Base-by-base conservation (phyloP, 768 basidiomycete genomes). In the Multifurca ochricompacta region DNA sequence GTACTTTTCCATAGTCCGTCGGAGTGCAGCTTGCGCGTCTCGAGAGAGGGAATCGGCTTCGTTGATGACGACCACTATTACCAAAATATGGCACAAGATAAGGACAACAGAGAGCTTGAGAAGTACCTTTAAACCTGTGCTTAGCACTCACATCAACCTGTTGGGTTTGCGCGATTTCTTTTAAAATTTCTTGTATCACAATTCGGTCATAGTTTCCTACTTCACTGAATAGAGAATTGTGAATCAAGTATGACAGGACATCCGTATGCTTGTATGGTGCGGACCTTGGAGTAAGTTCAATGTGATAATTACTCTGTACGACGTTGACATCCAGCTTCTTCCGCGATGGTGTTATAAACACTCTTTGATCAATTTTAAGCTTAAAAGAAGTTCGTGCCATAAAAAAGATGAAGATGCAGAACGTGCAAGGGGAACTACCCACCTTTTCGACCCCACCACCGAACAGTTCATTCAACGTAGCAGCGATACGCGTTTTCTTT, bases 1-100 rank as follows among this genome's bases (percentile, higher is more conserved):
- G 74, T 95, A 98, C 70, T 97, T 98, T 67, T 99, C 95, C 95
- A 98, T 99, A 9, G 95, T 99, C 53, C 95, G 78, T 64, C 95
- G 84, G 31, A 99, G 78, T 7, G 95, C 95, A 0, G 95, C 93
- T 73, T 99, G 95, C 1, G 95, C 95, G 70, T 99, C 95, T 50
- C 95, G 84, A 10, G 91, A 84, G 37, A 99, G 77, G 0, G 90
- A 85, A 68, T 99, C 95, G 2, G 95, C 95, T 70, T 97, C 95
- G 62, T 98, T 97, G 65, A 99, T 96, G 54, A 99, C 78, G 47
- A 99, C 94, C n/a, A 94, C 95, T 97, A 60, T 6, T 6, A 19
- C 6, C 23, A 32, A 51, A 44, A 23, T 48, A 7, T 31, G 46
- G 21, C 14, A 10, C 9, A n/a, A 25, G 43, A 36, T 21, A 23